Evolutionary conservation across 1,284 basidiomycete genomes (phyloP), one percentile per base, ranked within the genome.

Genomic region (Lentinula novae-zelandiae): DNA sequence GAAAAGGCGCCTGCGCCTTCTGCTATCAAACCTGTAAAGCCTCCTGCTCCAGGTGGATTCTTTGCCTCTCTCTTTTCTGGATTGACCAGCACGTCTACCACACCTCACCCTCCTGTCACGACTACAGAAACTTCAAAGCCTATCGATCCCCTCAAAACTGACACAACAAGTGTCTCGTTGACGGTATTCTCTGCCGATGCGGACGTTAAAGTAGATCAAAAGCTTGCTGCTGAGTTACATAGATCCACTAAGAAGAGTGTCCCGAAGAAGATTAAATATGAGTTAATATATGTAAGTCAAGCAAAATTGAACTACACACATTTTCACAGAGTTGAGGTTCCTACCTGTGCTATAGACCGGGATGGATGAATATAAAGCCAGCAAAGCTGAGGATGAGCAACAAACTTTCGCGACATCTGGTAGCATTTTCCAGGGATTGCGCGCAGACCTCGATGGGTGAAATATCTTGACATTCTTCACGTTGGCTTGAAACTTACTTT

Each of bases 181-280:
- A 86, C 91, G 1, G 86, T 96, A 36, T 96, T 92, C 68, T 87
- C 91, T 27, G 95, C 92, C 0, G 86, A 92, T 52, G 82, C 96
- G 44, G 82, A 83, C 61, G 91, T 97, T 20, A 81, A 79, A 17
- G 76, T 96, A 2, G 86, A 90, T 63, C 79, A 84, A 63, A 88
- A 91, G 63, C 84, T 95, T 64, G 82, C 83, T 0, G 72, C 81
- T 1, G 96, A 98, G 72, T 80, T 99, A 38, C 84, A 94, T 67
- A 82, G 96, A 55, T 93, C 94, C 8, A 99, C 96, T 0, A 98
- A 98, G 82, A 99, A 99, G 79, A 89, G 92, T 48, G 91, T 95
- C 0, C 97, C 97, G 0, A 78, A 76, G 7, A 83, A 79, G 58
- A 86, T 96, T 69, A 87, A 84, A 53, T 90, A 93, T 60, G 87